Percentiles rank a stretch among this genome's conserved stretches.
These are phyloP conservation scores for Didymella lethalis DNA, from an alignment of 2,329 filamentous ascomycete genomes.

Conservation along the genomic window DNA sequence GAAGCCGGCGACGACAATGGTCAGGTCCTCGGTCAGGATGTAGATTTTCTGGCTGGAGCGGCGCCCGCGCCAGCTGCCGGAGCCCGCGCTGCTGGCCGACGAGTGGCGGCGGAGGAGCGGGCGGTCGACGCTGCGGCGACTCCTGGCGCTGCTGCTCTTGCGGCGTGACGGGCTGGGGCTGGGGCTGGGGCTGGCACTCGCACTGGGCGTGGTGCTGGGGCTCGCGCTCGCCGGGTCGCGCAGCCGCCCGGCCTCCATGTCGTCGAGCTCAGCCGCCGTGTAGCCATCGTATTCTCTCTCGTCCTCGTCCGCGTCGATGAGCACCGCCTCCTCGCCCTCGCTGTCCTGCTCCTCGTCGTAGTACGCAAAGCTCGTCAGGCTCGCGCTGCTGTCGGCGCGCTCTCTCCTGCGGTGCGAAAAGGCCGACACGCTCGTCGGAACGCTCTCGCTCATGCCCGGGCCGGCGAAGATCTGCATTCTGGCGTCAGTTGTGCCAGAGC, in stretches of 20 bases:
- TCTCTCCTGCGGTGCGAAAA: conserved; percentile 80
- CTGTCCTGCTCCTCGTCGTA: conserved; percentile 75
- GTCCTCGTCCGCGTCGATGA: conserved; percentile 39
- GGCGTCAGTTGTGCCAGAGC: conserved; percentile 46
- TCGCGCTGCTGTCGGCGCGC: conserved; percentile 84
- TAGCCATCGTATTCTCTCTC: conserved; percentile 45
- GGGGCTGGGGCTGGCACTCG: conserved; percentile 22
- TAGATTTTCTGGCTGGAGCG: conserved; percentile 89
- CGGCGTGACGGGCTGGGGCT: conserved; percentile 55
- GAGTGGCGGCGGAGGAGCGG: conserved; percentile 75
- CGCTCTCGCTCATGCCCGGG: conserved; percentile 84
- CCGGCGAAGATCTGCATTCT: conserved; percentile 77
- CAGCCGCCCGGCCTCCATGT: conserved; percentile 38
- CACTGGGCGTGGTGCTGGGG: conserved; percentile 10
- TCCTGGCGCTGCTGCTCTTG: conserved; percentile 70
- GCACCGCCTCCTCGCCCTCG: conserved; percentile 38
- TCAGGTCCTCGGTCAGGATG: conserved; percentile 91
- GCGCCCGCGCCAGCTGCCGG: conserved; percentile 64
- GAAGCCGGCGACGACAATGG: conserved; percentile 92
- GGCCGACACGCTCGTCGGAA: conserved; percentile 92
- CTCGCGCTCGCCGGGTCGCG: not conserved
- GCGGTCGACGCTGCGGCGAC: conserved; percentile 61
- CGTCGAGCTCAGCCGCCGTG: conserved; percentile 57
- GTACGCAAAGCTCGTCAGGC: conserved; percentile 73
- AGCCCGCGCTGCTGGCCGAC: conserved; percentile 73